phyloP scores from a whole-genome alignment of 495 filamentous ascomycete species.

The Podospora didyma region DNA sequence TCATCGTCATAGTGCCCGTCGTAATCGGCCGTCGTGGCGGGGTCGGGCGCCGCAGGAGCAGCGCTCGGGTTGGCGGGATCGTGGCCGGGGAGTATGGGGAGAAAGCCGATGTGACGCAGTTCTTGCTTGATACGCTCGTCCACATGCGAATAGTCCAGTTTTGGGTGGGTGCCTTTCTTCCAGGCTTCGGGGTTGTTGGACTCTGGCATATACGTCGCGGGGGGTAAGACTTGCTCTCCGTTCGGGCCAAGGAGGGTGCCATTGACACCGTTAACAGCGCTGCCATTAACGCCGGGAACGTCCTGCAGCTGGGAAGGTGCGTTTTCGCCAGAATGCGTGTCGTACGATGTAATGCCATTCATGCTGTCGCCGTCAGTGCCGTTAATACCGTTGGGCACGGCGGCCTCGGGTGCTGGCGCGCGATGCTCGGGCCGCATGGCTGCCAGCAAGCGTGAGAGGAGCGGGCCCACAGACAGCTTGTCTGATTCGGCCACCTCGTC shows the following conservation, averaged over 20 bases:
- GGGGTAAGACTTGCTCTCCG: slow-evolving; percentile 44
- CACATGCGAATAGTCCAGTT: slow-evolving; percentile 76
- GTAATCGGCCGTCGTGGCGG: slow-evolving; percentile 55
- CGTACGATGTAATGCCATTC: slow-evolving; percentile 19
- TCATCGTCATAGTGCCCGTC: slow-evolving; percentile 92
- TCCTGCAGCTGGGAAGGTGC: not conserved
- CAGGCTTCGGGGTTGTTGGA: slow-evolving; percentile 55
- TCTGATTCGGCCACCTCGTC: slow-evolving; percentile 84
- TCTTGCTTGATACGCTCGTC: slow-evolving; percentile 90
- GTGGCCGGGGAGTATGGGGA: slow-evolving; percentile 58
- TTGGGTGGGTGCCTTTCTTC: slow-evolving; percentile 56
- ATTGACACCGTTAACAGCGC: slow-evolving; percentile 35
- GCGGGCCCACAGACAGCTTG: slow-evolving; percentile 82
- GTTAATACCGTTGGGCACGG: slow-evolving; percentile 52
- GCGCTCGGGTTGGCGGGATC: slow-evolving; percentile 29
- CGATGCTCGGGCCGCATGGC: slow-evolving; percentile 80
- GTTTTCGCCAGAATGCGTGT: slow-evolving; percentile 13
- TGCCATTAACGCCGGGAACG: not conserved
- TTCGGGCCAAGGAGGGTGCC: slow-evolving; percentile 1
- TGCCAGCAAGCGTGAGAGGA: slow-evolving; percentile 78
- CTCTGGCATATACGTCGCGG: slow-evolving; percentile 75
- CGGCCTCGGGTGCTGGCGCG: slow-evolving; percentile 50
- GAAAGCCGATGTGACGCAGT: slow-evolving; percentile 88
- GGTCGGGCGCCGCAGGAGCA: slow-evolving; percentile 39
- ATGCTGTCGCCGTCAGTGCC: slow-evolving; percentile 44